These are phyloP conservation scores for Chaetomium sp. DNA, from an alignment of 2,329 filamentous ascomycete genomes.

Conservation along the genomic window DNA sequence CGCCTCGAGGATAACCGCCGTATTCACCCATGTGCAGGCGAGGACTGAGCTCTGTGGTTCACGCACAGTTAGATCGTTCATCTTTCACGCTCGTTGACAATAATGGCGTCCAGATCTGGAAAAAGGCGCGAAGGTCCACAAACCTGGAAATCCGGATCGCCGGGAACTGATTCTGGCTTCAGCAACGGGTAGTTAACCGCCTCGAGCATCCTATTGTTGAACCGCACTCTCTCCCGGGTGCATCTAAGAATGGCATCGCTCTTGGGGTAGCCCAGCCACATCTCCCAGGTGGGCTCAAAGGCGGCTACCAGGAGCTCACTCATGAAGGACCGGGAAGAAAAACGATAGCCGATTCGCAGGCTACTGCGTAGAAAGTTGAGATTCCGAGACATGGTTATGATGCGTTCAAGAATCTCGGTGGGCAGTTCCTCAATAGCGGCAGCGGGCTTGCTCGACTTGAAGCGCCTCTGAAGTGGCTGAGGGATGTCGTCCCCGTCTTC, in stretches of 20 bases:
- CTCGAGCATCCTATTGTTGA: too few relatives aligned
- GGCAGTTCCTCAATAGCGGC: constrained; percentile 36
- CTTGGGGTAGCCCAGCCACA: constrained; percentile 27
- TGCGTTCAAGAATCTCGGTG: constrained; percentile 46
- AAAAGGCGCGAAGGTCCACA: constrained; percentile 9
- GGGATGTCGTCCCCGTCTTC: background rate
- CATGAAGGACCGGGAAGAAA: constrained; percentile 36
- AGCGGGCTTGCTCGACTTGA: constrained; percentile 21
- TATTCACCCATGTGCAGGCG: constrained; percentile 37
- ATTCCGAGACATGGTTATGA: constrained; percentile 46
- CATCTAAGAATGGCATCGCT: background rate
- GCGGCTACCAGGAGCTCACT: constrained; percentile 31
- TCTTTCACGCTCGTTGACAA: background rate
- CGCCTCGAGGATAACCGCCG: constrained; percentile 41
- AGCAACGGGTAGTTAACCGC: constrained; percentile 1
- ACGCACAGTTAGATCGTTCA: background rate
- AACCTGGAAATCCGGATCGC: constrained; percentile 41
- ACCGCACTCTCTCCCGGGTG: constrained; percentile 8
- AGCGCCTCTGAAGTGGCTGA: background rate
- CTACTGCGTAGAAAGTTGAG: constrained; percentile 41
- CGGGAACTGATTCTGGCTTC: constrained; percentile 24
- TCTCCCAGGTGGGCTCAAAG: constrained; percentile 37
- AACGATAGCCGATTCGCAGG: constrained; percentile 38
- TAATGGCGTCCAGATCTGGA: background rate
- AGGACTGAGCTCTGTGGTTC: constrained; percentile 37